Conservation (phyloP, 2,329 filamentous ascomycete genomes). For the Neofusicoccum umdonicola region DNA sequence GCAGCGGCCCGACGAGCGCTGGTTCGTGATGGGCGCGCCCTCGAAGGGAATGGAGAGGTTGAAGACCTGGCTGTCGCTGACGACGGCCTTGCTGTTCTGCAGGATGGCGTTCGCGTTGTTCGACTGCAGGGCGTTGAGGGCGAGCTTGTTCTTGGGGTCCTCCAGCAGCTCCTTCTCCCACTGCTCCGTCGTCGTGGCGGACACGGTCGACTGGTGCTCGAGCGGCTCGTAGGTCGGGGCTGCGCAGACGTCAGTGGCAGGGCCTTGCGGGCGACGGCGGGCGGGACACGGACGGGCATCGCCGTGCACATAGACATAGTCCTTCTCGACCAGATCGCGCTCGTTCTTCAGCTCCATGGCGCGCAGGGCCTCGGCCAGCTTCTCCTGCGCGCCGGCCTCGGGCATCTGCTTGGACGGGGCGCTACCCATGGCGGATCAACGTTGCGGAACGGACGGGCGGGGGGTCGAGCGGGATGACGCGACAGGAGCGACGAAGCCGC, state of each 20-base stretch:
- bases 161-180: conserved; percentile 64
- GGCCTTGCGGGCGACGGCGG: background rate
- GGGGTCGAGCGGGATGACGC: no score
- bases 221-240: conserved; percentile 29
- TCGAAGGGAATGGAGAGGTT: conserved; percentile 80
- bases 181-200: conserved; percentile 49
- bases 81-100: conserved; percentile 59
- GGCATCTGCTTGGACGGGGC: conserved; percentile 33
- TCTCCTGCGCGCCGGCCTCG: conserved; percentile 36
- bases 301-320: conserved; percentile 53
- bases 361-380: conserved; percentile 42
- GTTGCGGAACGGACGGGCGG: background rate
- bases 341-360: conserved; percentile 48
- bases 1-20: conserved; percentile 77
- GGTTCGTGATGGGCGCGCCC: conserved; percentile 80
- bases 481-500: no score
- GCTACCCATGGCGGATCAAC: conserved; percentile 28
- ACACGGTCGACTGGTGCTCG: conserved; percentile 41
- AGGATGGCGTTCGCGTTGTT: conserved; percentile 67
- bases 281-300: conserved; percentile 37
- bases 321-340: conserved; percentile 42
- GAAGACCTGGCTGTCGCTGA: conserved; percentile 75
- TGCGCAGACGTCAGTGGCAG: conserved; percentile 17
- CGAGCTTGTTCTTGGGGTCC: conserved; percentile 70
- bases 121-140: conserved; percentile 68